Evolutionary conservation across 2,329 filamentous ascomycete genomes (phyloP).

Genomic region (Orbilia brochopaga): DNA sequence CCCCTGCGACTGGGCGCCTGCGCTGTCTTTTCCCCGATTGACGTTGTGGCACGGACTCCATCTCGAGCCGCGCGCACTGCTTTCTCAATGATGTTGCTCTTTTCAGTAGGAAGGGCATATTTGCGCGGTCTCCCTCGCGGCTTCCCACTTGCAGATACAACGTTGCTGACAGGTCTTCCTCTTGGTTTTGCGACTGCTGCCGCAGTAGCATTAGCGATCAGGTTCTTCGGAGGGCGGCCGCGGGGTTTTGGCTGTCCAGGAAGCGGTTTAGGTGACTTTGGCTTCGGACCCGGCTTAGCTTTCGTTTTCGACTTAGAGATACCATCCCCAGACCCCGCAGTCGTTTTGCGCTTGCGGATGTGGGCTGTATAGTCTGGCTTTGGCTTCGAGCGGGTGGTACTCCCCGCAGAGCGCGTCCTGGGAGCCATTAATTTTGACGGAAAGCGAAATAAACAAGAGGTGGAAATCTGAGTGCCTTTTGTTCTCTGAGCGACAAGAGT

Average conservation of each 20-base stretch:
- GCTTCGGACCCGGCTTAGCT: constrained; percentile 28
- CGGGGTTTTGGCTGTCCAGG: constrained; percentile 15
- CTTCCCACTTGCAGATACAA: constrained; percentile 16
- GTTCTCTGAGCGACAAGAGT: too few species aligned
- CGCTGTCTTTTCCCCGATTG: neutral
- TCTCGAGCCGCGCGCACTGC: constrained; percentile 48
- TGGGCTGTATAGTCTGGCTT: constrained; percentile 42
- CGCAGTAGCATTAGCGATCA: constrained; percentile 9
- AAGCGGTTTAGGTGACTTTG: constrained; percentile 24
- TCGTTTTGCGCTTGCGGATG: constrained; percentile 47
- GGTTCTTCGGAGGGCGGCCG: constrained; percentile 43
- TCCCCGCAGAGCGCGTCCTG: constrained; percentile 26
- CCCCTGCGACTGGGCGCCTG: constrained; percentile 19
- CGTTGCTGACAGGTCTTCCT: neutral
- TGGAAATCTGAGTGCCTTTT: too few species aligned
- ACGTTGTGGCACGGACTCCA: constrained; percentile 32
- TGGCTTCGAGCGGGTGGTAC: constrained; percentile 25
- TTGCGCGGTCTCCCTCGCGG: constrained; percentile 25
- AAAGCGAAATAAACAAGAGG: too few species aligned
- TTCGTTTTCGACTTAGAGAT: constrained; percentile 38
- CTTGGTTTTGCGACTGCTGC: constrained; percentile 13
- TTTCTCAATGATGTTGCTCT: constrained; percentile 37
- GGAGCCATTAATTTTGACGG: constrained; percentile 6
- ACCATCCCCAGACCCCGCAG: constrained; percentile 44
- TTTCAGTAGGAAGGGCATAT: constrained; percentile 6